Conservation (phyloP, 1,139 yeast genomes). For the Sugiyamaella paludigena region DNA sequence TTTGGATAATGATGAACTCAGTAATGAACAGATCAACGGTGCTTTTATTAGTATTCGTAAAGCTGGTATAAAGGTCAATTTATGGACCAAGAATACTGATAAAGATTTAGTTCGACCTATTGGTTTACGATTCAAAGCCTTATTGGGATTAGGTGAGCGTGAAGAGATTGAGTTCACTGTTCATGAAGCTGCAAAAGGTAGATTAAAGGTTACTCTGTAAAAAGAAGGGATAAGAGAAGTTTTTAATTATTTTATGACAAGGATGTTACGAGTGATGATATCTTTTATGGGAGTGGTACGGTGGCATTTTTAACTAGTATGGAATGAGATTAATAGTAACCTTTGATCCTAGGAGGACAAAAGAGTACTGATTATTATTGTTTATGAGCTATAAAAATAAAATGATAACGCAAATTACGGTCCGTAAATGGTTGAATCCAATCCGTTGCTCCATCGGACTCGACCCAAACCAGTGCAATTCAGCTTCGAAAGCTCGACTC, state of each 20-base stretch:
- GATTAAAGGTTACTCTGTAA: constrained; percentile 24
- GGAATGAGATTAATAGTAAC: too few species aligned
- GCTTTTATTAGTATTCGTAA: constrained; percentile 87
- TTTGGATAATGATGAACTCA: constrained; percentile 64
- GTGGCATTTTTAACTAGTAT: too few species aligned
- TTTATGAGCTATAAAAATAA: too few species aligned
- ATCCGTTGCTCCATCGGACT: too few species aligned
- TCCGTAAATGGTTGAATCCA: too few species aligned
- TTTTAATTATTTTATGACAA: neutral
- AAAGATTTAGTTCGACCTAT: constrained; percentile 51
- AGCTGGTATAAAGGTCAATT: constrained; percentile 77
- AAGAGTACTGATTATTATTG: too few species aligned
- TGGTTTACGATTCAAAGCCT: constrained; percentile 75
- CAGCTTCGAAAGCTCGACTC: too few species aligned
- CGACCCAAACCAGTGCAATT: too few species aligned
- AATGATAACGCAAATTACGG: too few species aligned
- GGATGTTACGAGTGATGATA: too few species aligned
- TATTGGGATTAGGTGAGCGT: constrained; percentile 63
- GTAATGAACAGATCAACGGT: constrained; percentile 79
- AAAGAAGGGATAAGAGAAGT: neutral
- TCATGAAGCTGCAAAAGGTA: constrained; percentile 41
- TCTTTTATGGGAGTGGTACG: too few species aligned
- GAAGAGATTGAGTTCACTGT: constrained; percentile 75
- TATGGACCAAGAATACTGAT: constrained; percentile 88
- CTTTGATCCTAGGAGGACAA: too few species aligned